A percentile compares a stretch with the other conserved stretches of the same genome.
Evolutionary conservation across 345 rosid genomes (phyloP).

Genomic region (Mercurialis annua): DNA sequence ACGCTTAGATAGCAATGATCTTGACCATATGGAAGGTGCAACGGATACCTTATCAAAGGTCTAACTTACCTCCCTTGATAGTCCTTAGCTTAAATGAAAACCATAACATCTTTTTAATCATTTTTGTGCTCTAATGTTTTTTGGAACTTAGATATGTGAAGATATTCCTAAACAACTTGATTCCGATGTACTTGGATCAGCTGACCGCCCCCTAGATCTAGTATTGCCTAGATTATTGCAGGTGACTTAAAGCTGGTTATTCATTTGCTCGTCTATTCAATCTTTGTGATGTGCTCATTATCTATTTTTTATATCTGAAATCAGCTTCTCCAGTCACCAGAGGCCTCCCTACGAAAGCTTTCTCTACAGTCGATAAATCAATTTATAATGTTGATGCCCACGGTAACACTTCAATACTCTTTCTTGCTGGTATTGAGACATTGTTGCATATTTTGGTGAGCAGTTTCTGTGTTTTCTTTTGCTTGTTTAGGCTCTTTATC

Average conservation of each 20-base stretch:
- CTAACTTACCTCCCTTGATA: not conserved
- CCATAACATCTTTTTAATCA: too few species aligned
- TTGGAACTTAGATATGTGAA: constrained; percentile 69
- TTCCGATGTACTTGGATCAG: constrained; percentile 76
- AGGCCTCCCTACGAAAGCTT: constrained; percentile 73
- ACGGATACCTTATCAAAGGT: constrained; percentile 97
- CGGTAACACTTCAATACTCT: constrained; percentile 51
- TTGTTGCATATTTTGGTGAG: constrained; percentile 9
- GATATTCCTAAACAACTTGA: constrained; percentile 85
- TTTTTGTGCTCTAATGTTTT: not conserved
- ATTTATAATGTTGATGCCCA: constrained; percentile 86
- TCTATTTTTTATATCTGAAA: constrained; percentile 19
- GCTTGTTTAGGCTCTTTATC: constrained; percentile 55
- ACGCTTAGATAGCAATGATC: constrained; percentile 80
- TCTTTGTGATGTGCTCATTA: not conserved
- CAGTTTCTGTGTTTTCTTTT: constrained; percentile 2
- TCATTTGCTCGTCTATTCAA: not conserved
- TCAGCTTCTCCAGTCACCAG: constrained; percentile 91
- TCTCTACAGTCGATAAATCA: constrained; percentile 83
- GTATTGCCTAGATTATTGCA: constrained; percentile 73
- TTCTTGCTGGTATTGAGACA: not conserved
- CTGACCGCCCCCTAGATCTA: constrained; percentile 76
- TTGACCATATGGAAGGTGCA: constrained; percentile 94
- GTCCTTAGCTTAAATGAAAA: not conserved
- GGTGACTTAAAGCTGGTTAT: constrained; percentile 36